Conservation (phyloP, 2,329 filamentous ascomycete genomes). For the Phialocephala sp. region DNA sequence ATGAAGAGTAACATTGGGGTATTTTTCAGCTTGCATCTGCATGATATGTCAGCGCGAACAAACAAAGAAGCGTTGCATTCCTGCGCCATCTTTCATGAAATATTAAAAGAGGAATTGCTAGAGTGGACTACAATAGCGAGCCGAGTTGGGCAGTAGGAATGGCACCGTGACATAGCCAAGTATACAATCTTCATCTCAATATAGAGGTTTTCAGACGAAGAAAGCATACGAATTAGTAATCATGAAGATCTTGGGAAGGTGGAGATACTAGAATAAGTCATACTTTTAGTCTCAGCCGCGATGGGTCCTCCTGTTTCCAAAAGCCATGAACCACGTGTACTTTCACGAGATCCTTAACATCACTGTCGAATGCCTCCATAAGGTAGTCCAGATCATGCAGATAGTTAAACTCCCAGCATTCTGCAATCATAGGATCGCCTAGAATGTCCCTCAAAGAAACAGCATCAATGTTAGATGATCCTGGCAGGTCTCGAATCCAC, state of each 20-base stretch:
- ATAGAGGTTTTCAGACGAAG: background rate
- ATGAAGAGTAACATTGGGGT: constrained; percentile 73
- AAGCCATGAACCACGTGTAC: constrained; percentile 68
- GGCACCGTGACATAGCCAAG: background rate
- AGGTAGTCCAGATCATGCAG: constrained; percentile 63
- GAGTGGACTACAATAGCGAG: background rate
- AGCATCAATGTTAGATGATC: constrained; percentile 59
- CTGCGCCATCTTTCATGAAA: background rate
- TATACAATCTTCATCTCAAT: background rate
- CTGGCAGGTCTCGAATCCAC: constrained; percentile 57
- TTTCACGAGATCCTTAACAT: constrained; percentile 56
- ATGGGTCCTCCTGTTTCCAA: constrained; percentile 67
- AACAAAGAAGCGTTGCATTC: background rate
- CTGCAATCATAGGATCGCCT: constrained; percentile 61
- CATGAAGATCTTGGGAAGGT: background rate
- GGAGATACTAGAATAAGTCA: constrained; percentile 48
- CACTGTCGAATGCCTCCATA: constrained; percentile 60
- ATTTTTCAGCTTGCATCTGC: constrained; percentile 65
- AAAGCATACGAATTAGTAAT: background rate
- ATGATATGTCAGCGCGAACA: constrained; percentile 41
- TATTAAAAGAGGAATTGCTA: background rate
- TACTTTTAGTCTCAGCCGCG: constrained; percentile 48
- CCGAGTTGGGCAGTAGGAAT: background rate
- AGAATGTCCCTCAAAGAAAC: constrained; percentile 62
- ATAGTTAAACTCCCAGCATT: constrained; percentile 64